A percentile compares a stretch with the other conserved stretches of the same genome.
Evolutionary conservation across 768 basidiomycete species (phyloP).

Genomic region (Trametes sanguinea): DNA sequence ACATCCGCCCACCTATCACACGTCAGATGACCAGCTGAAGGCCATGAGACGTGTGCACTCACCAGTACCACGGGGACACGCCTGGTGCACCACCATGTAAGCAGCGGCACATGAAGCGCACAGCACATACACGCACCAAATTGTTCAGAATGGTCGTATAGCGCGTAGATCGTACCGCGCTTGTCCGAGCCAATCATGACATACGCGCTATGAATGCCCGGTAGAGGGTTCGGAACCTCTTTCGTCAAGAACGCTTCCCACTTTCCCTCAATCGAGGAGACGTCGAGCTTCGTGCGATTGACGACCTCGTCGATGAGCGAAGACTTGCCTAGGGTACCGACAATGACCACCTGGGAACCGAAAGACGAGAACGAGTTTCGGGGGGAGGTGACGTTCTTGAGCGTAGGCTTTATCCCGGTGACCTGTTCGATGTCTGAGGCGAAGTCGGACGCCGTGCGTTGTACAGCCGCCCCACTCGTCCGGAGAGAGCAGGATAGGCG

Average conservation of each 20-base stretch:
- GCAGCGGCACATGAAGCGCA: not conserved
- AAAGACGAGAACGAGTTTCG: constrained; percentile 20
- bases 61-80: constrained; percentile 73
- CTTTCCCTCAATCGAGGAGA: constrained; percentile 57
- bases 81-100: constrained; percentile 35
- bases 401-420: constrained; percentile 50
- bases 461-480: constrained; percentile 71
- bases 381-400: constrained; percentile 51
- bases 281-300: constrained; percentile 53
- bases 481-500: constrained; percentile 50
- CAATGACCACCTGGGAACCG: constrained; percentile 49
- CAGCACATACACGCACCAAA: constrained; percentile 43
- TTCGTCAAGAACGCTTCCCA: constrained; percentile 66
- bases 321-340: constrained; percentile 64
- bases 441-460: constrained; percentile 60
- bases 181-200: constrained; percentile 72
- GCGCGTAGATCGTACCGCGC: constrained; percentile 63
- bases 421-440: constrained; percentile 61
- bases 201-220: constrained; percentile 61
- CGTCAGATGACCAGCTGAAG: not conserved
- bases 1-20: constrained; percentile 71
- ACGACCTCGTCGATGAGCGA: constrained; percentile 54
- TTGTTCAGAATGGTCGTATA: constrained; percentile 72
- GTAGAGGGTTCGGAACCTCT: constrained; percentile 55
- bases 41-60: constrained; percentile 23